A percentile compares a stretch with the other conserved stretches of the same genome.
Evolutionary conservation across 192 early-diverging fungal species (phyloP).

Genomic region (Gaertneriomyces semiglobifer): DNA sequence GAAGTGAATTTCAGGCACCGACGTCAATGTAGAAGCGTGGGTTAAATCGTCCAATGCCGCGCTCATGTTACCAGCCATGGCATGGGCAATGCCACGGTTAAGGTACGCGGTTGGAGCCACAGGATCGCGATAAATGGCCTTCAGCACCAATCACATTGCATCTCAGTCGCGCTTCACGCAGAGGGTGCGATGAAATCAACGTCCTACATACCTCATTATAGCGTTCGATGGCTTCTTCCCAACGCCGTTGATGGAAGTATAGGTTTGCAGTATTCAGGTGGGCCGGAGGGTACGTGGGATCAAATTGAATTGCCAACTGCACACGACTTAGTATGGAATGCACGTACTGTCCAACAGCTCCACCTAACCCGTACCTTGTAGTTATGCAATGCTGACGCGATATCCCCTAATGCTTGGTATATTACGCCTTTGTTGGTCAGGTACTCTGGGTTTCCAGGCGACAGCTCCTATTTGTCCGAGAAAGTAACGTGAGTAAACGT

Average conservation of each 20-base stretch:
- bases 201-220: constrained; percentile 40
- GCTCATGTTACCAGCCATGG: constrained; percentile 15
- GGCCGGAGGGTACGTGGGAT: constrained; percentile 47
- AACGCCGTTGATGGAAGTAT: constrained; percentile 65
- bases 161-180: background rate
- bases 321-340: background rate
- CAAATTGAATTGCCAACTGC: constrained; percentile 43
- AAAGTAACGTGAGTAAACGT: too few species aligned
- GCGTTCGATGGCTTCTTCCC: constrained; percentile 60
- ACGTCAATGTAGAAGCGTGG: constrained; percentile 21
- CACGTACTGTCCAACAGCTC: too few species aligned
- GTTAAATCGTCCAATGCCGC: constrained; percentile 36
- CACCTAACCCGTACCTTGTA: constrained; percentile 46
- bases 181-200: background rate
- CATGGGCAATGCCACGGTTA: constrained; percentile 50
- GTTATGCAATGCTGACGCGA: constrained; percentile 45
- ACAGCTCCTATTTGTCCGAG: constrained; percentile 31
- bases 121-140: constrained; percentile 38
- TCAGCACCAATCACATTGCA: background rate
- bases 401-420: constrained; percentile 46
- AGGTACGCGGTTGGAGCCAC: constrained; percentile 33
- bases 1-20: constrained; percentile 35
- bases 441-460: constrained; percentile 45
- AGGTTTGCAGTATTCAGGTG: constrained; percentile 64
- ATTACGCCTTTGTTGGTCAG: constrained; percentile 52